Base-by-base conservation (phyloP, 2,329 filamentous ascomycete species). In the Anisogramma anomala region DNA sequence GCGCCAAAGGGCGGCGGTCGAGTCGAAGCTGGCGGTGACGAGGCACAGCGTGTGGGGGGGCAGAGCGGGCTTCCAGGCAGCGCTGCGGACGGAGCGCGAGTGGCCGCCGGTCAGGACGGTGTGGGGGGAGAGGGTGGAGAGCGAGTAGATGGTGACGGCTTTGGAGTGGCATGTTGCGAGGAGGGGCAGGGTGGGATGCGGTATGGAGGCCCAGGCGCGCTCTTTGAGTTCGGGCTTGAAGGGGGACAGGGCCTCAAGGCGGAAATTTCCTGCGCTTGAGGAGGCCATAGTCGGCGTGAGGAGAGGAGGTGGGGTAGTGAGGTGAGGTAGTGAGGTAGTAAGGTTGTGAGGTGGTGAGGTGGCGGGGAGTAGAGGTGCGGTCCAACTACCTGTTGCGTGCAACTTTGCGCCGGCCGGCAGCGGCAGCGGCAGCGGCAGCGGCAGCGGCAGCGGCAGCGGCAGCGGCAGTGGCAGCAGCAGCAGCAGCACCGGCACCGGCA, bases 21-120 rank as follows among this genome's bases (percentile, higher is more conserved):
- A 82, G 60, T 98, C 91, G 58, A 98, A 98, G 58, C 83, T 91
- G 3, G 86, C 91, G 0, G 88, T 94, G 4, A 89, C 88, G 13
- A 96, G 73, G 33, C 89, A 85, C 42, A 84, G 79, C 56, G 79
- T 76, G 47, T 69, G 62, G 3, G 66, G 62, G 11, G 71, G 64
- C 32, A 75, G 63, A 46, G 72, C 71, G 0, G 88, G 87, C 62
- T 94, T 94, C 91, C 91, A 98, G 27, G 85, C 80, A 15, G 80
- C 77, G 36, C 78, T 77, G 41, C 91, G 77, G n/a, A 98, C 79
- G 52, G 83, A 91, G 42, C 91, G 83, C 52, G 86, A 84, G 64
- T 98, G 91, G 6, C 89, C 91, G 46, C 87, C 88, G 6, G 80
- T 79, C 41, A 96, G 79, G 15, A 74, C 75, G 55, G 81, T 86